phyloP scores from a whole-genome alignment of 202 grass and related monocot species.

The Cymbopogon flexuosus region DNA sequence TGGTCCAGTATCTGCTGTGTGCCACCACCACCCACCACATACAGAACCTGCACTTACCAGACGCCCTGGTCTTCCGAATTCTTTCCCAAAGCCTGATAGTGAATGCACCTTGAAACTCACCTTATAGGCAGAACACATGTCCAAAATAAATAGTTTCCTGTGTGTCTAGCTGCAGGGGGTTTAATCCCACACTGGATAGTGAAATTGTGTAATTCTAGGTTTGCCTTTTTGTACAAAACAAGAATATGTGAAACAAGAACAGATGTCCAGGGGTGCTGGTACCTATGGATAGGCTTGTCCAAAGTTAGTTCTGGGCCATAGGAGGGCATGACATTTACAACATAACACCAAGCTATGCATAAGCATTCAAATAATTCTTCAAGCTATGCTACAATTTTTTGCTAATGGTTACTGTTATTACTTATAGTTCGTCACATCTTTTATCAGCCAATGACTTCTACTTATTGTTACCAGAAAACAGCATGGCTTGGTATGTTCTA shows the following conservation, averaged over 20 bases:
- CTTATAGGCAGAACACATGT: neutral
- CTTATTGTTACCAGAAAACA: constrained; percentile 75
- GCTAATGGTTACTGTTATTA: neutral
- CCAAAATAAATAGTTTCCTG: neutral
- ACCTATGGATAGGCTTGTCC: neutral
- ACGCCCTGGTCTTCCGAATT: neutral
- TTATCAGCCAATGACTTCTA: constrained; percentile 22
- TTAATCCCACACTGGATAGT: neutral
- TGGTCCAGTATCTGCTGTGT: neutral
- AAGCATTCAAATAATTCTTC: neutral
- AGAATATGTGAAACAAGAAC: neutral
- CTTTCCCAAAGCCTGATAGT: neutral
- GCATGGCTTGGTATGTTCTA: constrained; percentile 95
- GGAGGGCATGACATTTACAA: neutral
- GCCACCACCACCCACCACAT: neutral
- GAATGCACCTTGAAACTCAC: neutral
- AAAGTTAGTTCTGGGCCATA: neutral
- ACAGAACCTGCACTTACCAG: neutral
- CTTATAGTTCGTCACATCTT: constrained; percentile 4
- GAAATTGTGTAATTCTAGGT: constrained; percentile 1
- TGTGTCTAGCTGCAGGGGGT: neutral
- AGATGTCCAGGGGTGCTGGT: neutral
- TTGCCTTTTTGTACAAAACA: neutral
- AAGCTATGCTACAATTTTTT: constrained; percentile 17
- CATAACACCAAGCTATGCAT: neutral